Evolutionary conservation across 306 rosid genomes (phyloP), one percentile per base, ranked within the genome.

Genomic region (Medicago ruthenica): DNA sequence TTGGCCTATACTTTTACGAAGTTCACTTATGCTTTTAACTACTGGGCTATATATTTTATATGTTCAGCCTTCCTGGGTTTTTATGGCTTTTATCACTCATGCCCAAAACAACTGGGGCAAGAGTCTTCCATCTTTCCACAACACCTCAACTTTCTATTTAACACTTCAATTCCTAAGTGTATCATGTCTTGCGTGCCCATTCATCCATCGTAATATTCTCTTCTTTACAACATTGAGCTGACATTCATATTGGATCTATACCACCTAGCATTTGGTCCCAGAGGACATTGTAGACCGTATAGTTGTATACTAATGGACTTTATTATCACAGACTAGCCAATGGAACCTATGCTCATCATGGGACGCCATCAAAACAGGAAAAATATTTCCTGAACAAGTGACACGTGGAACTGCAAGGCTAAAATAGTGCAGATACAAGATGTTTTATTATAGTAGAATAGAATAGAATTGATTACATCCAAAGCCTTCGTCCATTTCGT

Each of bases 41-140:
- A 67, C 44, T 39, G n/a, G 14, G 20, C 70, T 39, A 9, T 17
- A n/a, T 37, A 34, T 34, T 15, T 63, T 15, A 62, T 34, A 2
- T 14, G 3, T 13, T 15, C 21, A 31, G 21, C 45, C 68, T n/a
- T 40, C 16, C 11, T 67, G 18, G 37, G 50, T 6, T 21, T 66
- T 41, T 44, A 42, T 42, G 54, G 55, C 53, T 41, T 40, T 65
- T 51, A 40, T 9, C 16, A 65, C 48, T 37, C 48, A 18, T 65
- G 16, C 36, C 16, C 34, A 11, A 40, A 17, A 9, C 16, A 37
- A n/a, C 51, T 2, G 40, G 18, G 53, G 53, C 51, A 17, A 10
- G 31, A 40, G n/a, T 65, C 51, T 40, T 17, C 51, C 34, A 65
- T 65, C n/a, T 40, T 65, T 40, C 51, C 70, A 65, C 24, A 64